Conservation (phyloP, 2,329 filamentous ascomycete species). For the Calonectria pseudoreteaudii region DNA sequence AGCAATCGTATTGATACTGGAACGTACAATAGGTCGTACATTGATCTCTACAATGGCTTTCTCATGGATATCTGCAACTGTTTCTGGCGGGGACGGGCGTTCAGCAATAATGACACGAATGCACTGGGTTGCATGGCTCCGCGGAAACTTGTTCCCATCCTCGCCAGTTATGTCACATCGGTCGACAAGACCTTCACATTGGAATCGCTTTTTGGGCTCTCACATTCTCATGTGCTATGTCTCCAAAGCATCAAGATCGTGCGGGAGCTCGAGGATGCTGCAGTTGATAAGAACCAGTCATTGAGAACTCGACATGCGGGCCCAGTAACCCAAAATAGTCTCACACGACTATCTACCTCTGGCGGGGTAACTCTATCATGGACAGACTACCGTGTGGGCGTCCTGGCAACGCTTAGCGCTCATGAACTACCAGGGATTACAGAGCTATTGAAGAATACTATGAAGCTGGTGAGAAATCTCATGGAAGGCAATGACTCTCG, state of each 20-base stretch:
- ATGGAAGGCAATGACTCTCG: conserved; percentile 46
- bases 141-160: conserved; percentile 54
- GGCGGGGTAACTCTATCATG: conserved; percentile 77
- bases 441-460: conserved; percentile 82
- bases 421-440: conserved; percentile 75
- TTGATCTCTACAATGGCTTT: conserved; percentile 82
- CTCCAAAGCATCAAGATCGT: conserved; percentile 67
- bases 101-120: conserved; percentile 74
- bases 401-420: conserved; percentile 74
- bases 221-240: conserved; percentile 68
- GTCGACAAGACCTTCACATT: conserved; percentile 62
- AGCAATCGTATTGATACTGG: conserved; percentile 47
- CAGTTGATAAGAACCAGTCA: conserved; percentile 52
- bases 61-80: conserved; percentile 90
- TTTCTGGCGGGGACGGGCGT: conserved; percentile 80
- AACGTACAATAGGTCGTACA: conserved; percentile 68
- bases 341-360: conserved; percentile 71
- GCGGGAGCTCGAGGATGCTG: conserved; percentile 68
- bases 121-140: conserved; percentile 67
- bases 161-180: conserved; percentile 61
- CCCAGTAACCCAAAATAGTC: conserved; percentile 76
- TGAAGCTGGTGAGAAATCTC: conserved; percentile 76
- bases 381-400: conserved; percentile 80
- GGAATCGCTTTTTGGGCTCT: conserved; percentile 66
- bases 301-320: conserved; percentile 68